These are phyloP conservation scores for Penicillium nucicola DNA, from an alignment of 495 filamentous ascomycete genomes.

Conservation along the genomic window DNA sequence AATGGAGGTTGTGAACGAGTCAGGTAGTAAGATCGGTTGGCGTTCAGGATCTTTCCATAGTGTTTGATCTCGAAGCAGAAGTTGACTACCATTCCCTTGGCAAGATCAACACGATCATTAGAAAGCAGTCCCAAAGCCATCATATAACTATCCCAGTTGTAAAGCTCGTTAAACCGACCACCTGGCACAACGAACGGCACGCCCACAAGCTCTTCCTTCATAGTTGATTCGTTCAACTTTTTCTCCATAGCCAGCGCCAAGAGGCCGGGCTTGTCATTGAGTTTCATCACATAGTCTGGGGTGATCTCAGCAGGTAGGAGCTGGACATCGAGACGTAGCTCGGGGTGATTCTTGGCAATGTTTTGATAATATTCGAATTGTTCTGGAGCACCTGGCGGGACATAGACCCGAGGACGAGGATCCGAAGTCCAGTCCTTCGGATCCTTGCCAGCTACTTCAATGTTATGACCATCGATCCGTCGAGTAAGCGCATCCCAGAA, in stretches of 20 bases:
- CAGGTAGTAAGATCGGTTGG: slow-evolving; percentile 93
- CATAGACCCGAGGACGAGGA: slow-evolving; percentile 85
- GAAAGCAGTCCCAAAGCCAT: slow-evolving; percentile 81
- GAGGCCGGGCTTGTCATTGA: slow-evolving; percentile 84
- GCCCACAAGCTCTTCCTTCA: slow-evolving; percentile 65
- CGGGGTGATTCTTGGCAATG: slow-evolving; percentile 70
- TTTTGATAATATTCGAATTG: slow-evolving; percentile 84
- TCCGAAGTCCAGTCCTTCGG: slow-evolving; percentile 90
- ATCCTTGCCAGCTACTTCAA: slow-evolving; percentile 78
- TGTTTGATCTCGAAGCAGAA: slow-evolving; percentile 98
- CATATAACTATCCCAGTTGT: slow-evolving; percentile 98
- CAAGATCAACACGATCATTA: slow-evolving; percentile 76
- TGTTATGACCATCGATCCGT: slow-evolving; percentile 82
- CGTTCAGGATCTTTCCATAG: slow-evolving; percentile 97
- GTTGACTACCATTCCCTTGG: slow-evolving; percentile 89
- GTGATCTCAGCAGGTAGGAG: slow-evolving; percentile 69
- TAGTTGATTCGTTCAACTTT: slow-evolving; percentile 57
- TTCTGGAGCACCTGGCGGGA: slow-evolving; percentile 79
- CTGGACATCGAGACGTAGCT: slow-evolving; percentile 82
- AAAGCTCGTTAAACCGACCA: slow-evolving; percentile 94
- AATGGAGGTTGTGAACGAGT: slow-evolving; percentile 93
- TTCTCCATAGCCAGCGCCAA: slow-evolving; percentile 89
- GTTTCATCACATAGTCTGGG: slow-evolving; percentile 64
- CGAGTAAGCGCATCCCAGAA: slow-evolving; percentile 91
- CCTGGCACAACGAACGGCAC: slow-evolving; percentile 95